phyloP scores from a whole-genome alignment of 768 basidiomycete genomes.

The Mycena rebaudengoi region DNA sequence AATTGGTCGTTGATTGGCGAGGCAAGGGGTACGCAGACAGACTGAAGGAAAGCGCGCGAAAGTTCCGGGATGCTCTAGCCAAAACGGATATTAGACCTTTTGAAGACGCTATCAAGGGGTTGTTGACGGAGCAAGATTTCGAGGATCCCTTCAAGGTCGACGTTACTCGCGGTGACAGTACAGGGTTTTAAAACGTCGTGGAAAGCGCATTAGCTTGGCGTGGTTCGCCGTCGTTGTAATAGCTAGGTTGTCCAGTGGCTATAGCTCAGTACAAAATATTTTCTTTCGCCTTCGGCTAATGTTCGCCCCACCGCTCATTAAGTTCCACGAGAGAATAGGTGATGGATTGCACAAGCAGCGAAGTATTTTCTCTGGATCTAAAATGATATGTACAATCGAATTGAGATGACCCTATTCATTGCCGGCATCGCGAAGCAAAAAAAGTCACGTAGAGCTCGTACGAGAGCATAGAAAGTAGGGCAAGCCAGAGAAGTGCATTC shows the following conservation, averaged over 20 bases:
- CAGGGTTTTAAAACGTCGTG: conserved; percentile 12
- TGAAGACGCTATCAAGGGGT: conserved; percentile 8
- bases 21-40: conserved; percentile 9
- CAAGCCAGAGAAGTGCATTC: conserved; percentile 4
- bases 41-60: not conserved
- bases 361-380: no score
- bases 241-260: no score
- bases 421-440: no score
- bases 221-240: no score
- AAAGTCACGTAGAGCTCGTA: conserved; percentile 27
- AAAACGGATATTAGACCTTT: conserved; percentile 7
- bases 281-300: no score
- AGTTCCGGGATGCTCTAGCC: conserved; percentile 14
- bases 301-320: no score
- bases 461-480: not conserved
- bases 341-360: no score
- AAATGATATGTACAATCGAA: no score
- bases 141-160: conserved; percentile 14
- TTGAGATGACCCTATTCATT: no score
- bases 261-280: no score
- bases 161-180: conserved; percentile 10
- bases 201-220: no score
- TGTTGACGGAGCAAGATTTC: conserved; percentile 16
- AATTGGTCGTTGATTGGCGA: conserved; percentile 15
- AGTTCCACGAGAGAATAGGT: no score